Evolutionary conservation across 257 asterid genomes (phyloP).

Genomic region (Lantana camara): DNA sequence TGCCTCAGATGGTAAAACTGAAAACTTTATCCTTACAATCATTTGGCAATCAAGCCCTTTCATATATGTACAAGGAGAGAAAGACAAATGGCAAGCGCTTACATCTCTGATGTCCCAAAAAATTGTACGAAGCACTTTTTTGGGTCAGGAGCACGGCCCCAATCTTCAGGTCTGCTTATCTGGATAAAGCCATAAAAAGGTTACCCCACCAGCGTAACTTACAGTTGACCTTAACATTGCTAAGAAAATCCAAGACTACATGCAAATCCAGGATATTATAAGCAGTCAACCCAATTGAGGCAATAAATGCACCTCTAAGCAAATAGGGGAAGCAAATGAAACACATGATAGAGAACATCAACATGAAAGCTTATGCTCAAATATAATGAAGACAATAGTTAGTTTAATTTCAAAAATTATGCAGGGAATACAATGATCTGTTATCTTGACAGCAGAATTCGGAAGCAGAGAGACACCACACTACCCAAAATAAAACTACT

Average conservation of each 20-base stretch:
- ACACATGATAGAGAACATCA: neutral
- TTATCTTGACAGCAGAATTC: slow-evolving; percentile 31
- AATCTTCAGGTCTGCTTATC: slow-evolving; percentile 90
- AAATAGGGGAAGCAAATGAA: slow-evolving; percentile 1
- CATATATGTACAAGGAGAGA: slow-evolving; percentile 16
- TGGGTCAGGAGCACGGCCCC: slow-evolving; percentile 75
- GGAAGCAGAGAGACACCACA: slow-evolving; percentile 10
- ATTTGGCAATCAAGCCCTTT: slow-evolving; percentile 14
- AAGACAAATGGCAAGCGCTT: slow-evolving; percentile 37
- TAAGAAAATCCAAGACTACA: neutral
- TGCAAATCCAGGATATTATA: neutral
- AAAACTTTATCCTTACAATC: neutral
- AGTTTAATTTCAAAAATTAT: slow-evolving; percentile 3
- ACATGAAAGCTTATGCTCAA: slow-evolving; percentile 16
- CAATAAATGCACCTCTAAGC: neutral
- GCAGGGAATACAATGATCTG: slow-evolving; percentile 19
- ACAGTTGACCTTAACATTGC: slow-evolving; percentile 11
- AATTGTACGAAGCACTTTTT: slow-evolving; percentile 88
- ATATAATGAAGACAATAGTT: slow-evolving; percentile 8
- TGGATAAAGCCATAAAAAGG: slow-evolving; percentile 38
- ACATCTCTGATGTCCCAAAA: slow-evolving; percentile 93
- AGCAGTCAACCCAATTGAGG: neutral
- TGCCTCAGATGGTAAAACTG: slow-evolving; percentile 9
- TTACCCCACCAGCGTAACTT: slow-evolving; percentile 29
- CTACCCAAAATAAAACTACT: neutral